Evolutionary conservation across 805 yeast genomes (phyloP), one percentile per base, ranked within the genome.

Genomic region (Starmerella asiatica): DNA sequence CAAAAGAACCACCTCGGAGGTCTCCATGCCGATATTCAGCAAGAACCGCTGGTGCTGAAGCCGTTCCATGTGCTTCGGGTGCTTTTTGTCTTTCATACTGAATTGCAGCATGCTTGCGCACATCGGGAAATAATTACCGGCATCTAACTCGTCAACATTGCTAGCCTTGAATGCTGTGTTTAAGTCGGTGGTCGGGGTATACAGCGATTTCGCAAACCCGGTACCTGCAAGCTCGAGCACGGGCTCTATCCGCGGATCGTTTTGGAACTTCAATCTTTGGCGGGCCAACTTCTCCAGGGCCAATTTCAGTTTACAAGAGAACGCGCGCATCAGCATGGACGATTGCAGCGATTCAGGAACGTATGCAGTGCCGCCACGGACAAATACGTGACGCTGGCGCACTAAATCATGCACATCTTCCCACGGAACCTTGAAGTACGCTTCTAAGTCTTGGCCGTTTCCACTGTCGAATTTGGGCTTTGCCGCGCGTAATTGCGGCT

Each of bases 171-270:
- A 68, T 20, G 43, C 33, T 16, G 53, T 61, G 4, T 56, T 57
- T 9, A 55, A 51, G n/a, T 52, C 50, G 23, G 56, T 55, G 37
- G 46, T 54, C 14, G 45, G 44, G 3, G 40, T 50, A 40, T 62
- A 24, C 24, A 29, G 18, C 21, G 42, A 5, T 29, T 37, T 21
- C 14, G 41, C 71, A 52, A 79, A 80, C 11, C 84, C 84, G 23
- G 72, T 32, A 26, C 21, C 74, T 34, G 91, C 60, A 53, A 86
- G 85, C 52, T 75, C 75, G 46, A 91, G 65, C 21, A 91, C 74
- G 1, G 96, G 96, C 37, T 85, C 62, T 33, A 91, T 61, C 42
- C 99, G 67, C 56, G 85, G 93, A 54, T 85, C 95, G 62, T 88
- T 97, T 54, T 85, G 94, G 40, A 88, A 63, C 9, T 86, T 68